Base-by-base conservation (phyloP, 305 asterid genomes). In the Fraxinus nigra region DNA sequence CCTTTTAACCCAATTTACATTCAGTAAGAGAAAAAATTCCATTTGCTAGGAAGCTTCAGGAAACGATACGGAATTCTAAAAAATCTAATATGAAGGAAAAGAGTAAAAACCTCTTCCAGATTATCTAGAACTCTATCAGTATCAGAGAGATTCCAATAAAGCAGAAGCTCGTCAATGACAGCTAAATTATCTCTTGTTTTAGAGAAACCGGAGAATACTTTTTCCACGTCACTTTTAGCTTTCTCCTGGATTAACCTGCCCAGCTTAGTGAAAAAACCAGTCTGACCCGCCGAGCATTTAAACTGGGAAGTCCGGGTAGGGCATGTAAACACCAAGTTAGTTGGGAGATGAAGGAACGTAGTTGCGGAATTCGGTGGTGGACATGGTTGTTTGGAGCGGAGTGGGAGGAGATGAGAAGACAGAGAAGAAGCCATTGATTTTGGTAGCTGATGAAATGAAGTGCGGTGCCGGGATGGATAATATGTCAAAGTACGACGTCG, bases 61-160 rank as follows among this genome's bases (percentile, higher is more conserved):
- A 26, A 28, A 26, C 10, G n/a, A n/a, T 28, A 67, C 1, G 18
- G 8, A 11, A 26, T 28, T 28, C 20, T 10, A 13, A 16, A 26
- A 59, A 67, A 67, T 5, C 34, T 28, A 38, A 61, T 18, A 67
- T 51, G 6, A 40, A 63, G 0, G 28, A 37, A 76, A 81, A 63
- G 10, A 73, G 56, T 13, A 8, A 85, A 78, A 72, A 94, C 99
- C 98, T 96, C 99, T 90, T 94, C 99, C 51, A 93, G 90, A 78
- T 93, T 94, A 89, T 94, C 98, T 76, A 96, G 92, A 78, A 94
- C 92, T 78, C 92, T 91, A 87, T 96, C 99, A 69, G 98, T 96
- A 63, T 96, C 99, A 46, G 97, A 88, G 76, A 96, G 92, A 85
- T 96, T 96, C 98, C 99, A 96, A 84, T 94, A 94, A 18, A 96